Percentiles rank a stretch among this genome's conserved stretches.
phyloP scores from a whole-genome alignment of 345 rosid species.

The Reutealis trisperma region DNA sequence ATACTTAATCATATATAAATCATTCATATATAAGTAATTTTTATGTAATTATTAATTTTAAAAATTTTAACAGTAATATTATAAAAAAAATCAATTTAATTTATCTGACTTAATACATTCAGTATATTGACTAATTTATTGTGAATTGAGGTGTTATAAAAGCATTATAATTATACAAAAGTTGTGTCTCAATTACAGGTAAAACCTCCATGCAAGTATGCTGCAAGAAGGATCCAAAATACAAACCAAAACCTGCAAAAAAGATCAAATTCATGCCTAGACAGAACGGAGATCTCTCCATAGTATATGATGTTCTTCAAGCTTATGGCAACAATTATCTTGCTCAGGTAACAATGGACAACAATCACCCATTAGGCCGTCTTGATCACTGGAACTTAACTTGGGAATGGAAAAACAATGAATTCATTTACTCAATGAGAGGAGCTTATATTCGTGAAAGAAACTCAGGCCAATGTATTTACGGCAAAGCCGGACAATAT shows the following conservation, averaged over 20 bases:
- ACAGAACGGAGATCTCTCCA: slow-evolving; percentile 61
- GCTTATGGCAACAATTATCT: slow-evolving; percentile 67
- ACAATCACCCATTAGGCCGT: slow-evolving; percentile 65
- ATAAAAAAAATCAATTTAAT: too few species aligned
- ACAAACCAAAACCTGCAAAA: slow-evolving; percentile 38
- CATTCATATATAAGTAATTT: too few species aligned
- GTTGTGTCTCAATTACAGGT: slow-evolving; percentile 34
- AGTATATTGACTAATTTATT: too few species aligned
- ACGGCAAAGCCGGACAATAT: slow-evolving; percentile 61
- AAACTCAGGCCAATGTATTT: slow-evolving; percentile 60
- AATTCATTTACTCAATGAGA: slow-evolving; percentile 73
- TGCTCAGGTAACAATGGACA: slow-evolving; percentile 89
- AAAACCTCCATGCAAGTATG: slow-evolving; percentile 59
- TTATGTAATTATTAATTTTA: too few species aligned
- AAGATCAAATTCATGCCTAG: slow-evolving; percentile 51
- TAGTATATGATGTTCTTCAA: slow-evolving; percentile 69
- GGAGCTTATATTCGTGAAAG: slow-evolving; percentile 74
- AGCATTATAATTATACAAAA: too few species aligned
- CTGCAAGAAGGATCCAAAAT: slow-evolving; percentile 71
- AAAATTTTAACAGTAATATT: too few species aligned
- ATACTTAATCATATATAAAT: too few species aligned
- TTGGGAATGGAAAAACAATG: slow-evolving; percentile 93
- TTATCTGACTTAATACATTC: too few species aligned
- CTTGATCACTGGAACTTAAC: slow-evolving; percentile 93
- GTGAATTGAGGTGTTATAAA: too few species aligned